Base-by-base conservation (phyloP, 345 rosid genomes). In the Fremontodendron californicum region DNA sequence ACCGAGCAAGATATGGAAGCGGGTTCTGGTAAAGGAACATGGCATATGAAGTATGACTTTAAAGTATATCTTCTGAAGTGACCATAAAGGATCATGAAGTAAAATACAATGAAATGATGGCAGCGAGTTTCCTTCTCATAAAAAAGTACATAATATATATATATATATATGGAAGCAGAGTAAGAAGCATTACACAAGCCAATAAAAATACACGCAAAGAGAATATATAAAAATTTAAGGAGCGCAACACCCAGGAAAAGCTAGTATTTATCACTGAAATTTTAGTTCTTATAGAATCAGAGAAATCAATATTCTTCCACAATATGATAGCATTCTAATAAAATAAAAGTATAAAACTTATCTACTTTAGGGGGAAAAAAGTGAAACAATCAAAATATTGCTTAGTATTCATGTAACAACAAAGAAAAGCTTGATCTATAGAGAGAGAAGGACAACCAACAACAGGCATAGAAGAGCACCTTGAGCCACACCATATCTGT, bases 401-500 rank as follows among this genome's bases (percentile, higher is more conserved):
- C 52, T 74, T 15, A 57, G 64, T 42, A 40, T 74, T 74, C 51
- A n/a, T 35, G 49, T 25, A 35, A 39, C 10, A 15, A 55, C n/a
- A 73, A 13, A 55, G 64, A 39, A 66, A 16, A 21, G 31, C 37
- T 48, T 48, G 73, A 76, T 25, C 23, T n/a, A 23, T 49, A 60
- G 2, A 16, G 46, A n/a, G 46, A 37, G 42, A 11, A 63, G 66
- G 63, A 52, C 7, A 73, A 78, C 46, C 58, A 27, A 21, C 18
- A 37, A 15, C 46, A 12, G 18, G 29, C 37, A 9, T 18, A 49
- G 43, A 37, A 39, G 4, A 45, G 67, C 65, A 96, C 99, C 98
- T 96, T 96, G 75, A 96, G 83, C 99, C 99, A 96, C 75, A 92
- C 99, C 98, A 92, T 92, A 83, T 96, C 99, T 33, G 99, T 92